Conservation (phyloP, 75 land plant genomes). For the Sequoiadendron giganteum region DNA sequence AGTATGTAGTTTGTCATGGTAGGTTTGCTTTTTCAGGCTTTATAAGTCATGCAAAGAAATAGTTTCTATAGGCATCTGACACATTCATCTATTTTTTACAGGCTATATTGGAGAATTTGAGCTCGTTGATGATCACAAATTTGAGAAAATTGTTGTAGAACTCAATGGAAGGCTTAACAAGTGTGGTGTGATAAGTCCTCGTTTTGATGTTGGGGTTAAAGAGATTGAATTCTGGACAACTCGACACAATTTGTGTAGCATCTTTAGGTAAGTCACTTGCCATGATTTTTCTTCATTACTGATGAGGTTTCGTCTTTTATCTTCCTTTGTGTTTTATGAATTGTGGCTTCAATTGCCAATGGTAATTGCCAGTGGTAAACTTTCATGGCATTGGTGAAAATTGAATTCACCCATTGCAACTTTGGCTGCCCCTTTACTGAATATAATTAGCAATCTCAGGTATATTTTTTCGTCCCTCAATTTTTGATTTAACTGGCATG, state of each 20-base stretch:
- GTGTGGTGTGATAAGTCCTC: constrained; percentile 70
- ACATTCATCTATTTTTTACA: neutral
- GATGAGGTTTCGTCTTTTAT: no score
- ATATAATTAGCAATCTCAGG: neutral
- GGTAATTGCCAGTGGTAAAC: no score
- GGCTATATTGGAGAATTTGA: constrained; percentile 82
- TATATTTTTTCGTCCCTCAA: neutral
- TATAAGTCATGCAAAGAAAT: neutral
- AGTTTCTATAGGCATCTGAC: neutral
- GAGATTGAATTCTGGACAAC: constrained; percentile 69
- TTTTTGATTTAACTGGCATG: neutral
- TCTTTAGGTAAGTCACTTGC: no score
- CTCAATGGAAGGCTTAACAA: constrained; percentile 71
- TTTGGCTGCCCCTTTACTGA: neutral
- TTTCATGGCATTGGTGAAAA: neutral
- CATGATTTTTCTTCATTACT: no score
- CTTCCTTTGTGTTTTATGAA: no score
- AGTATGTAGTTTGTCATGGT: neutral
- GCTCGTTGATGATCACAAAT: constrained; percentile 62
- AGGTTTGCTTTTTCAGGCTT: neutral
- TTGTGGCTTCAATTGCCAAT: no score
- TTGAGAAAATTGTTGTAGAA: constrained; percentile 62
- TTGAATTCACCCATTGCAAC: neutral
- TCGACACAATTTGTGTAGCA: no score
- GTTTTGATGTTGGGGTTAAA: constrained; percentile 57